phyloP scores from a whole-genome alignment of 2,329 filamentous ascomycete genomes.

The Neospermospora avenae region DNA sequence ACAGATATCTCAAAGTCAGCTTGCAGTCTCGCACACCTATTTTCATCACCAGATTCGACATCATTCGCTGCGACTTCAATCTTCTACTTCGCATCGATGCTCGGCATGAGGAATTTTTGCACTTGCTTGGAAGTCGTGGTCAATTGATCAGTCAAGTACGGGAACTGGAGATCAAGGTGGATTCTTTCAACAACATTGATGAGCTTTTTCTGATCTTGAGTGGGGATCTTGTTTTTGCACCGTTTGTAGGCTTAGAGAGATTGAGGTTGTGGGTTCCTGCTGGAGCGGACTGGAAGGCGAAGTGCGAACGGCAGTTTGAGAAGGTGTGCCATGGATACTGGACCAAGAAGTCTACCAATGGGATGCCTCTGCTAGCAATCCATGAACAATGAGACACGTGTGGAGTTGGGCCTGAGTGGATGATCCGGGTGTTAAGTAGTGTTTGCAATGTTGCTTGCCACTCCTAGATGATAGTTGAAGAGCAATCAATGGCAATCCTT shows the following conservation, averaged over 20 bases:
- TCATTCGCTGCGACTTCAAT: background rate
- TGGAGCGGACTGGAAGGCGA: background rate
- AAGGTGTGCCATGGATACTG: background rate
- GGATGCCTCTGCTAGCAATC: background rate
- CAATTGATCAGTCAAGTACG: background rate
- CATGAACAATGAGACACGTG: background rate
- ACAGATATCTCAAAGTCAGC: background rate
- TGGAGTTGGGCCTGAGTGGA: background rate
- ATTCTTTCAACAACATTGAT: background rate
- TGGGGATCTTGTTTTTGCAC: background rate
- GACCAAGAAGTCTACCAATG: background rate
- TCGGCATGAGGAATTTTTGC: background rate
- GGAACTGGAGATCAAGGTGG: background rate
- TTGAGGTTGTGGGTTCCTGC: background rate
- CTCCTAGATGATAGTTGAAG: too few relatives aligned
- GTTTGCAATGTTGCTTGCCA: too few relatives aligned
- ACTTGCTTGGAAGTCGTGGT: background rate
- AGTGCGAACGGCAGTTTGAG: background rate
- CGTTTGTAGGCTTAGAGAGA: background rate
- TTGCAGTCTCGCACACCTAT: background rate
- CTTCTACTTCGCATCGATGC: background rate
- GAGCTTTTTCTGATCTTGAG: background rate
- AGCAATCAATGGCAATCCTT: too few relatives aligned
- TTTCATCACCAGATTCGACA: background rate
- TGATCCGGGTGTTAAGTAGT: too few relatives aligned